Base-by-base conservation (phyloP, 441 rosid species). In the Syzygium syzygioides region DNA sequence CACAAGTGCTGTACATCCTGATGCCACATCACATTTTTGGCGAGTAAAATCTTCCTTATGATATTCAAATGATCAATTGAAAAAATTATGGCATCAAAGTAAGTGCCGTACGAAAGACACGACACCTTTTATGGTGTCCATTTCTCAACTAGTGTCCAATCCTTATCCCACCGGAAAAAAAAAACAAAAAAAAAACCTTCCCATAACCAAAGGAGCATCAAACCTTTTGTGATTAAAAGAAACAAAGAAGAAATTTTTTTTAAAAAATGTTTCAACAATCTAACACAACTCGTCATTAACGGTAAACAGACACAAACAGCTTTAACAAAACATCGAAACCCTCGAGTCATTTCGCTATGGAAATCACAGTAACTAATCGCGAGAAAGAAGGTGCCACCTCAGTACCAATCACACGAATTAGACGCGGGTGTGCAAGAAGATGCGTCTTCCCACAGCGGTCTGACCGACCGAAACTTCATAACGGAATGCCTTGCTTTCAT, bases 11-110 rank as follows among this genome's bases (percentile, higher is more conserved):
- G 19, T 30, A 18, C 76, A 66, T 66, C 32, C 8, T 32, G 41
- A 66, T 30, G 76, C 2, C 41, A 8, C 5, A 3, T 66, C 25
- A 32, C 6, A 66, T 66, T 64, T 8, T 17, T 13, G 5, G 12
- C 76, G 3, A 9, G 5, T 64, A 30, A 64, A 30, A 32, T 66
- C 12, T 64, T 30, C 5, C 23, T 30, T 5, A 19, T 30, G 41
- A 0, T 64, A 64, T 6, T 64, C 0, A 2, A 8, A 5, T 8
- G 41, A 2, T 64, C 9, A 3, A 64, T 30, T 17, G 23, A 30
- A 32, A 12, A 30, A 64, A 4, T 64, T 17, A 8, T 30, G 11
- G 30, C 12, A 30, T 15, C 6, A 18, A 17, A 30, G 9, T 19
- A 55, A 55, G 57, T 5, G 41, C 20, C 0, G 23, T 18, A 18